These are phyloP conservation scores for Notholithocarpus densiflorus DNA, from an alignment of 306 rosid species.

Conservation along the genomic window DNA sequence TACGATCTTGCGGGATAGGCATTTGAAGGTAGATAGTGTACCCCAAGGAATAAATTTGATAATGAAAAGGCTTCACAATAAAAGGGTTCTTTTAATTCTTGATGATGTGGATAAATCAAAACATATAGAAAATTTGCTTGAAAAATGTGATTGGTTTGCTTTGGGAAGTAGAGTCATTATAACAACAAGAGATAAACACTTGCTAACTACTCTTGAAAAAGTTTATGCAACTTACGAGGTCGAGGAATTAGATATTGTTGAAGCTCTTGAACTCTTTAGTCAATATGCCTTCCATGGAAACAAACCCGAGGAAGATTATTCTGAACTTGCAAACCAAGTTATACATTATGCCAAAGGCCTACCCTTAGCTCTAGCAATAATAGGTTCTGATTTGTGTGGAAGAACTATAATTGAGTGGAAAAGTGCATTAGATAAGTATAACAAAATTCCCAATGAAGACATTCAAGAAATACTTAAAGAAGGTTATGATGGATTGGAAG, in stretches of 20 bases:
- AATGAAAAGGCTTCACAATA: conserved; percentile 6
- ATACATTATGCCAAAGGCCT: neutral
- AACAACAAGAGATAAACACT: conserved; percentile 10
- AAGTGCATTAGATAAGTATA: conserved; percentile 6
- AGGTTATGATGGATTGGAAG: conserved; percentile 14
- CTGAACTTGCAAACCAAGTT: neutral
- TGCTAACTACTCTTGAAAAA: neutral
- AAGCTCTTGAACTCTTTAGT: too few species aligned
- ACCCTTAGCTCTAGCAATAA: neutral
- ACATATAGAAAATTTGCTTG: conserved; percentile 5
- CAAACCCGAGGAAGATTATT: neutral
- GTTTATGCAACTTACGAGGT: neutral
- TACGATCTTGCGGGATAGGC: conserved; percentile 3
- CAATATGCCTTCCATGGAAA: too few species aligned
- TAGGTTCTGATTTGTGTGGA: too few species aligned
- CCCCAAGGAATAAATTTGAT: conserved; percentile 1
- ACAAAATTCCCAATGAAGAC: conserved; percentile 8
- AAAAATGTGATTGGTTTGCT: conserved; percentile 12
- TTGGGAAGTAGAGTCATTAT: conserved; percentile 21
- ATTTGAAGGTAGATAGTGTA: neutral
- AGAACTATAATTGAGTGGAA: too few species aligned
- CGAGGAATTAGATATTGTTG: too few species aligned
- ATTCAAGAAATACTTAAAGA: neutral
- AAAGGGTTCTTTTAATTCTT: conserved; percentile 19
- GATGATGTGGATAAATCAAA: conserved; percentile 15